A percentile compares a stretch with the other conserved stretches of the same genome.
These are phyloP conservation scores for Rhodotorula sphaerocarpa DNA, from an alignment of 768 basidiomycete genomes.

Conservation along the genomic window DNA sequence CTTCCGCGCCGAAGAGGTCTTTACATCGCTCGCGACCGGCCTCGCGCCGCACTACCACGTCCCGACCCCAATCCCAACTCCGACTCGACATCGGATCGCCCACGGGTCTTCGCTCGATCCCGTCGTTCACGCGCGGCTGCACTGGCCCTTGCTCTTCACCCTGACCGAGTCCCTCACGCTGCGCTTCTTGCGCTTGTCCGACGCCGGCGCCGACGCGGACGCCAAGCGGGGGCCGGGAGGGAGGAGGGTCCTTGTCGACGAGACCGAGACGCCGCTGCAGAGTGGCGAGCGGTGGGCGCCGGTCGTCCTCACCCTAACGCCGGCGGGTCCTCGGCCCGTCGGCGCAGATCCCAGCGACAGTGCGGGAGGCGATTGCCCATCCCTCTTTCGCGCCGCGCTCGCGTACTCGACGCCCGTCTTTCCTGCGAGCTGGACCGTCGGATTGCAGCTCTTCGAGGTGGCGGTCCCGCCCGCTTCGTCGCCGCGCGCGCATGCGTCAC, in stretches of 20 bases:
- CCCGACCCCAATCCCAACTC: not conserved
- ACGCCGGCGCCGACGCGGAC: not conserved
- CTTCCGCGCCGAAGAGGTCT: slow-evolving; percentile 4
- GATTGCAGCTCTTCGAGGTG: slow-evolving; percentile 23
- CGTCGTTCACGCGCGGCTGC: slow-evolving; percentile 6
- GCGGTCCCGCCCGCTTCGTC: not conserved
- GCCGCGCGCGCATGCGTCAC: not conserved
- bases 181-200: slow-evolving; percentile 13
- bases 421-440: slow-evolving; percentile 24
- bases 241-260: no score
- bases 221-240: no score
- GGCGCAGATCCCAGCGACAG: no score
- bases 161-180: slow-evolving; percentile 16
- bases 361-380: no score
- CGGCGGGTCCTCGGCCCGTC: no score
- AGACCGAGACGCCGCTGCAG: slow-evolving; percentile 20
- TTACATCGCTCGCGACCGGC: slow-evolving; percentile 1
- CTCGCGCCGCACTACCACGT: not conserved
- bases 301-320: slow-evolving; percentile 13
- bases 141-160: slow-evolving; percentile 21
- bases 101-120: slow-evolving; percentile 13
- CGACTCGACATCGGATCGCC: no score
- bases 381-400: slow-evolving; percentile 20
- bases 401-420: slow-evolving; percentile 30
- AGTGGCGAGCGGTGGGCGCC: slow-evolving; percentile 24